These are phyloP conservation scores for Fusarium euwallaceae DNA, from an alignment of 2,329 filamentous ascomycete species.

Conservation along the genomic window DNA sequence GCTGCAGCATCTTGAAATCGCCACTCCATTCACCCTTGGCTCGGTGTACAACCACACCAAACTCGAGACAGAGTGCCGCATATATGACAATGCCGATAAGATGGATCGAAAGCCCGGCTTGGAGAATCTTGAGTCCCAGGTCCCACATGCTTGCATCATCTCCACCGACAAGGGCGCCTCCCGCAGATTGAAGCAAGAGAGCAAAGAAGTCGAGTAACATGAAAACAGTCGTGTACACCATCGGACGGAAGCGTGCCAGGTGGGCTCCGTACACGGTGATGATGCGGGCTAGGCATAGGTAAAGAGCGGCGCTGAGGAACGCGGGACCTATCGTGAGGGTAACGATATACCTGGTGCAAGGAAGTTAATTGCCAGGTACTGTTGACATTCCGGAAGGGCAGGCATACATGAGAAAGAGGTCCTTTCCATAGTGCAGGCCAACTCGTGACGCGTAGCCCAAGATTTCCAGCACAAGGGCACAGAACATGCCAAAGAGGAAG, in stretches of 20 bases:
- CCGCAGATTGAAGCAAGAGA: neutral
- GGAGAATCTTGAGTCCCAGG: neutral
- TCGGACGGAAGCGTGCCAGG: neutral
- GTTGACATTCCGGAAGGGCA: too few relatives aligned
- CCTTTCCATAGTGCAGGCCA: neutral
- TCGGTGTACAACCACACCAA: neutral
- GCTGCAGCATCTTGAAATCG: neutral
- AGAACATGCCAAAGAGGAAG: neutral
- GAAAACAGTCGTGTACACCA: neutral
- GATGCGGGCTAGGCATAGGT: neutral
- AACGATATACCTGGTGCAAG: neutral
- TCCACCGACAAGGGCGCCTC: neutral
- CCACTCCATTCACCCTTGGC: neutral
- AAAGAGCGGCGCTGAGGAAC: neutral
- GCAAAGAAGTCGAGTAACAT: neutral
- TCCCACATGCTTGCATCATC: neutral
- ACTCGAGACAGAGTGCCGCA: neutral
- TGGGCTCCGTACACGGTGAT: neutral
- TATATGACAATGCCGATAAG: neutral
- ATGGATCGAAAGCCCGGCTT: neutral
- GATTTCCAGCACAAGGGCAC: neutral
- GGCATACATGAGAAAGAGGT: neutral
- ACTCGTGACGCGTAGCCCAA: neutral
- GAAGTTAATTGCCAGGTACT: neutral
- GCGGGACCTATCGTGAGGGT: neutral